These are phyloP conservation scores for Pythium phragmiticola DNA, from an alignment of 352 stramenopile genomes.

Conservation along the genomic window DNA sequence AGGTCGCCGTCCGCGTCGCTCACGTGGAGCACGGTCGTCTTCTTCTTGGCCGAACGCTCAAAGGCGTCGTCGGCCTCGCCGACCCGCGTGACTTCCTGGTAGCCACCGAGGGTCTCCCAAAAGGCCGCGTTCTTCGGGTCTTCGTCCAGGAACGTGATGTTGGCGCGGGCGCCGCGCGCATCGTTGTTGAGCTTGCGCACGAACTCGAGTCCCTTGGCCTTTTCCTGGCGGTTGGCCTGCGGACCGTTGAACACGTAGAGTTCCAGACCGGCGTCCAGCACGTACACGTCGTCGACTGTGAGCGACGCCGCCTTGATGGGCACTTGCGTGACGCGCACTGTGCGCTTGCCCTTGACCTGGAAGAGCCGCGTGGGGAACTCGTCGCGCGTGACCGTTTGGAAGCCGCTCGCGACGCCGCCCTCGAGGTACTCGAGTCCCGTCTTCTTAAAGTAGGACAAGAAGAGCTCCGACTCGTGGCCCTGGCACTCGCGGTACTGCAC, in stretches of 20 bases:
- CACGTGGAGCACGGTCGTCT: constrained; percentile 73
- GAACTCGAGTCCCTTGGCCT: constrained; percentile 89
- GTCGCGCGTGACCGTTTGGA: constrained; percentile 89
- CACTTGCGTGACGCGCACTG: constrained; percentile 86
- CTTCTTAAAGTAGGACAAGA: constrained; percentile 94
- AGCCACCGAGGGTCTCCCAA: constrained; percentile 91
- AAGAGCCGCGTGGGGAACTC: constrained; percentile 86
- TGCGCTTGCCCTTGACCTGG: constrained; percentile 90
- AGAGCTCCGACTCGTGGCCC: constrained; percentile 81
- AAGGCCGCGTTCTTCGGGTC: constrained; percentile 90
- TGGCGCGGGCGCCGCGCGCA: constrained; percentile 70
- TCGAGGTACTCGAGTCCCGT: constrained; percentile 89
- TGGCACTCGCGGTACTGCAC: constrained; percentile 92
- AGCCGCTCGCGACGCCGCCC: constrained; percentile 92
- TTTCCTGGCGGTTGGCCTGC: constrained; percentile 86
- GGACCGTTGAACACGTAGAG: constrained; percentile 88
- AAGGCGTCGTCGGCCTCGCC: constrained; percentile 61
- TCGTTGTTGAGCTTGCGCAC: constrained; percentile 88
- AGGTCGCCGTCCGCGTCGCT: constrained; percentile 65
- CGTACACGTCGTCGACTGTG: constrained; percentile 93
- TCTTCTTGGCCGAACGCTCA: constrained; percentile 60
- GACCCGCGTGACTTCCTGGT: constrained; percentile 59
- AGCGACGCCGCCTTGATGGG: constrained; percentile 77
- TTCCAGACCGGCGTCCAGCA: constrained; percentile 91
- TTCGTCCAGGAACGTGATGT: constrained; percentile 88